Evolutionary conservation across 371 early-diverging fungal genomes (phyloP), one percentile per base, ranked within the genome.

Genomic region (Zopfochytrium polystomum): DNA sequence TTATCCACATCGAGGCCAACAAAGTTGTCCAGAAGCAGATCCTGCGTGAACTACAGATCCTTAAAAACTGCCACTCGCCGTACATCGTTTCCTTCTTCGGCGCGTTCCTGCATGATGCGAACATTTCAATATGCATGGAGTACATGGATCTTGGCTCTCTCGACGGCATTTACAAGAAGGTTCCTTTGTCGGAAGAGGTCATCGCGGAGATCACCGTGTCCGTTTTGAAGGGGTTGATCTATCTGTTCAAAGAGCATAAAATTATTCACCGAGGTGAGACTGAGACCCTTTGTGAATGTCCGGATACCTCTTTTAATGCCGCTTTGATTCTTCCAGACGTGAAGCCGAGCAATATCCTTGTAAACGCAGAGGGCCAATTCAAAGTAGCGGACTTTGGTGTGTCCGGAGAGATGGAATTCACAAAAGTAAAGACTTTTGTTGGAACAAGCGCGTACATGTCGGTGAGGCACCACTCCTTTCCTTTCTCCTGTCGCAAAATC

Each of bases 311-410:
- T 30, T 13, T 44, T 42, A 44, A 52, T 43, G 45, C 0, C 13
- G 31, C 22, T 25, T 2, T 13, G 31, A 13, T 15, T 13, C 9
- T 13, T 26, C 13, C 33, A 77, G 81, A 81, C 61, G 68, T 81
- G 33, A 81, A 81, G 56, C 82, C 82, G 9, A 70, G 72, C 45
- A 81, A 81, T 59, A 75, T 81, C 48, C 66, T 80, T 31, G 43
- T 80, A 18, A 73, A 78, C 58, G 80, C 86, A 46, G 71, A 79
- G 15, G 98, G 98, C 20, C 76, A 89, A 55, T 87, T 98, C 68
- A 98, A 98, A 73, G 73, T 98, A 22, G 93, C 93, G 67, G 98
- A 98, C 71, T 89, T 98, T 67, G 96, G 96, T 34, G 95, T 96
- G 18, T 87, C 89, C 23, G 92, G 92, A 9, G 89, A 94, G 66